These are phyloP conservation scores for Chlorella sp. DNA, from an alignment of 139 green algal species.

Conservation along the genomic window DNA sequence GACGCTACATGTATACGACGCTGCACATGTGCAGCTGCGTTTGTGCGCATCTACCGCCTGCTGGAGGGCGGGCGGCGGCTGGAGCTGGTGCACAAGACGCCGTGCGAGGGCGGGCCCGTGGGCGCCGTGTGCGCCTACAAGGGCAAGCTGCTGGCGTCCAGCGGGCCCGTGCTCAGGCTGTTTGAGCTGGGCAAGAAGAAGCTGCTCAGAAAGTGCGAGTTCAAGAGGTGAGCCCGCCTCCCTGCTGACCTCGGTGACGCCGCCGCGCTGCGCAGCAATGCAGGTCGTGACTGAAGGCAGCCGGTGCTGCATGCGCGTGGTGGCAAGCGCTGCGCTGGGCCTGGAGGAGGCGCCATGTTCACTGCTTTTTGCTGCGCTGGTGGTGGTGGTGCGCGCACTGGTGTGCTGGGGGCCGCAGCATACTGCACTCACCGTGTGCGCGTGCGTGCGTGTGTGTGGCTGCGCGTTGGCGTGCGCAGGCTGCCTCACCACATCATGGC, in stretches of 20 bases:
- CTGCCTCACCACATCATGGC: slow-evolving; percentile 70
- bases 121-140: slow-evolving; percentile 81
- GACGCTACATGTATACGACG: too few species aligned
- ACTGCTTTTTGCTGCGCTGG: too few species aligned
- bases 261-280: too few species aligned
- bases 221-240: slow-evolving; percentile 40
- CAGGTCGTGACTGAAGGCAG: too few species aligned
- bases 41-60: slow-evolving; percentile 75
- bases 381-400: too few species aligned
- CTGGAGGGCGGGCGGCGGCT: slow-evolving; percentile 59
- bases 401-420: too few species aligned
- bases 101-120: slow-evolving; percentile 54
- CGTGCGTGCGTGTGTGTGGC: too few species aligned
- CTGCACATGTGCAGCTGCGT: slow-evolving; percentile 71
- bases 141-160: slow-evolving; percentile 82
- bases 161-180: slow-evolving; percentile 78
- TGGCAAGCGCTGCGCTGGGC: slow-evolving; percentile 67
- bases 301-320: too few species aligned
- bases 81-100: slow-evolving; percentile 88
- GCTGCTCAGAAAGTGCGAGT: slow-evolving; percentile 96
- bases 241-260: not conserved
- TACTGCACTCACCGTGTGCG: too few species aligned
- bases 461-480: slow-evolving; percentile 39
- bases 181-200: slow-evolving; percentile 97
- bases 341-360: too few species aligned